Percentiles rank a stretch among this genome's conserved stretches.
These are phyloP conservation scores for Pythium dissotocum DNA, from an alignment of 352 stramenopile species.

Conservation along the genomic window DNA sequence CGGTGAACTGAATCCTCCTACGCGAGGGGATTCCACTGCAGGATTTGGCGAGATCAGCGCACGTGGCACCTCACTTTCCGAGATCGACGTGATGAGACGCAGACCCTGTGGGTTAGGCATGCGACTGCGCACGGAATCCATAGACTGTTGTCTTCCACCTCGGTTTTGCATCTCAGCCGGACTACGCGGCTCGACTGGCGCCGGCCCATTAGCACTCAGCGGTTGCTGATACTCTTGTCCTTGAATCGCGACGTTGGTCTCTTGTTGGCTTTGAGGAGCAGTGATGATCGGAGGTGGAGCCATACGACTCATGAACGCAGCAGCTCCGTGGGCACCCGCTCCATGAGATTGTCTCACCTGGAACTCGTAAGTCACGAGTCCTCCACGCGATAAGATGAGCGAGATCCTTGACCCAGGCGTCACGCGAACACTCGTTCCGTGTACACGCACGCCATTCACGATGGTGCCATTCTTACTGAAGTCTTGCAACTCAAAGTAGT, in stretches of 20 bases:
- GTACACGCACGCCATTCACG: constrained; percentile 85
- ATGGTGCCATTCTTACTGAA: constrained; percentile 91
- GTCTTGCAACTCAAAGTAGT: constrained; percentile 83
- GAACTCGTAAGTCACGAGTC: constrained; percentile 87
- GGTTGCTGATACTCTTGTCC: constrained; percentile 80
- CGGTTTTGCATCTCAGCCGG: constrained; percentile 85
- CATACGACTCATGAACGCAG: constrained; percentile 13
- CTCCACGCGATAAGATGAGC: constrained; percentile 81
- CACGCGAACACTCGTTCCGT: constrained; percentile 75
- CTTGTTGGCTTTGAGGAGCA: constrained; percentile 33
- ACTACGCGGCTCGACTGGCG: constrained; percentile 53
- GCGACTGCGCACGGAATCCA: constrained; percentile 29
- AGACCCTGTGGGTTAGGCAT: constrained; percentile 57
- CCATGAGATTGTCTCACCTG: constrained; percentile 45
- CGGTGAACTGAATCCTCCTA: constrained; percentile 77
- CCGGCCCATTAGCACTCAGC: constrained; percentile 27
- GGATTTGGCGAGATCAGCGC: constrained; percentile 86
- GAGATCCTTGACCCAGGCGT: constrained; percentile 77
- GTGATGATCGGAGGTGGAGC: constrained; percentile 62
- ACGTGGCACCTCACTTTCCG: constrained; percentile 77
- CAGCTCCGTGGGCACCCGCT: not conserved
- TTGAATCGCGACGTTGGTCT: constrained; percentile 44
- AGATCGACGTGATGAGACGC: constrained; percentile 80
- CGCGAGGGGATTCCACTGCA: constrained; percentile 78
- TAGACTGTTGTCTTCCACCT: constrained; percentile 37